Evolutionary conservation across 1,139 yeast genomes (phyloP).

Genomic region (Scheffersomyces illinoinensis): DNA sequence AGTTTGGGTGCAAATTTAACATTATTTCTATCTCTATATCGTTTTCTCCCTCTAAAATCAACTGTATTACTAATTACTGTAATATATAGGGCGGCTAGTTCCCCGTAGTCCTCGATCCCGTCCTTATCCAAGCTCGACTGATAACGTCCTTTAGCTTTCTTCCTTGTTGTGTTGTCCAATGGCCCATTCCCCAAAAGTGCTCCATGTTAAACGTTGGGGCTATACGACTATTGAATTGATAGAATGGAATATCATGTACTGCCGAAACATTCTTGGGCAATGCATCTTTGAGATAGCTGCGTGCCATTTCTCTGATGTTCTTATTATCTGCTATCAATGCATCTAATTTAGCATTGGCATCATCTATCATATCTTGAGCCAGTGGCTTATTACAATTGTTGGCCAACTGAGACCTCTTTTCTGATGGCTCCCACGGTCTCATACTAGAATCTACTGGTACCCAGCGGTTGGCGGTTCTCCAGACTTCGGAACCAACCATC

Average conservation of each 20-base stretch:
- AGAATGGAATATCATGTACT: conserved; percentile 24
- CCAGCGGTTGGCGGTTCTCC: conserved; percentile 56
- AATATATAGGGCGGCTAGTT: neutral
- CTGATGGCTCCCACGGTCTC: conserved; percentile 60
- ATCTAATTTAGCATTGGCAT: conserved; percentile 7
- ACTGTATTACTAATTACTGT: too few species aligned
- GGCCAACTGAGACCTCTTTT: neutral
- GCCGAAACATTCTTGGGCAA: conserved; percentile 29
- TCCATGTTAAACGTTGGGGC: conserved; percentile 51
- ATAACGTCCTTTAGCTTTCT: conserved; percentile 51
- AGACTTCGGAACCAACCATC: conserved; percentile 58
- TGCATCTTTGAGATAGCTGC: conserved; percentile 9
- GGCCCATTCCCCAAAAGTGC: conserved; percentile 70
- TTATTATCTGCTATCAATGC: conserved; percentile 7
- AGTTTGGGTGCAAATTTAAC: neutral
- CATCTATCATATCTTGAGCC: neutral
- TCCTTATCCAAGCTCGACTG: conserved; percentile 49
- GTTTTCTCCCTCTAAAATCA: neutral
- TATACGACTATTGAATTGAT: conserved; percentile 25
- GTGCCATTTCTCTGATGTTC: conserved; percentile 12
- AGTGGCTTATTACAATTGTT: neutral
- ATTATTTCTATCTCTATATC: too few species aligned
- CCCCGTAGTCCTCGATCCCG: neutral
- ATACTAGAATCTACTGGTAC: conserved; percentile 51
- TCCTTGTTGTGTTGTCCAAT: conserved; percentile 53